Evolutionary conservation across 257 asterid genomes (phyloP).

Genomic region (Penstemon davidsonii): DNA sequence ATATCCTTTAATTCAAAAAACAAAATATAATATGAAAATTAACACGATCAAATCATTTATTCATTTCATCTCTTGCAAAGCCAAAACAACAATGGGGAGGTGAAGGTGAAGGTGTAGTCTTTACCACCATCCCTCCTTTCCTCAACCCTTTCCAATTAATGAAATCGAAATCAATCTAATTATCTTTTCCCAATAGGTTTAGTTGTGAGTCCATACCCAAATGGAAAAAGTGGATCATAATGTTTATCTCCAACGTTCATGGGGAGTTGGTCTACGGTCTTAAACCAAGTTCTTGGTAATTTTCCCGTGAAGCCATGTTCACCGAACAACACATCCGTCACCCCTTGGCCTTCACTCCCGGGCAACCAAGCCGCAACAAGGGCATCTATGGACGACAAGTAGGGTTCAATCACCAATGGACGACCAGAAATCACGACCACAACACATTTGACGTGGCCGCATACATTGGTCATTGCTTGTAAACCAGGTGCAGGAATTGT

Average conservation of each 20-base stretch:
- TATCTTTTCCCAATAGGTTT: too few species aligned
- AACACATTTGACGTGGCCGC: conserved; percentile 38
- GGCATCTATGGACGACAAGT: conserved; percentile 34
- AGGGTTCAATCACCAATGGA: conserved; percentile 40
- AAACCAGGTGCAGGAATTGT: conserved; percentile 37
- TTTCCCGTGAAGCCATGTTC: conserved; percentile 8
- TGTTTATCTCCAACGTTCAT: conserved; percentile 14
- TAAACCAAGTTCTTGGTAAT: conserved; percentile 18
- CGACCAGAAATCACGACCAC: conserved; percentile 45
- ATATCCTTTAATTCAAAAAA: too few species aligned
- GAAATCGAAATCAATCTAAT: too few species aligned
- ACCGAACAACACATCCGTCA: conserved; percentile 26
- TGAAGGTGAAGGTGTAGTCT: too few species aligned
- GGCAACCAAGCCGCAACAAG: conserved; percentile 57
- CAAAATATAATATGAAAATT: too few species aligned
- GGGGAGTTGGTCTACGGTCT: not conserved
- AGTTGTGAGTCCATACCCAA: conserved; percentile 37
- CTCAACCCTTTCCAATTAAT: too few species aligned
- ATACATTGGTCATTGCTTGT: conserved; percentile 29
- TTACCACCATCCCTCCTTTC: too few species aligned
- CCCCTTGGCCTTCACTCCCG: conserved; percentile 47
- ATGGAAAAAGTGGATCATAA: conserved; percentile 35
- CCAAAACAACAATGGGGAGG: too few species aligned
- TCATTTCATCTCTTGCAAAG: too few species aligned
- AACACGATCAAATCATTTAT: too few species aligned